Evolutionary conservation across 805 yeast genomes (phyloP), one percentile per base, ranked within the genome.

Genomic region (Yarrowia sp.): DNA sequence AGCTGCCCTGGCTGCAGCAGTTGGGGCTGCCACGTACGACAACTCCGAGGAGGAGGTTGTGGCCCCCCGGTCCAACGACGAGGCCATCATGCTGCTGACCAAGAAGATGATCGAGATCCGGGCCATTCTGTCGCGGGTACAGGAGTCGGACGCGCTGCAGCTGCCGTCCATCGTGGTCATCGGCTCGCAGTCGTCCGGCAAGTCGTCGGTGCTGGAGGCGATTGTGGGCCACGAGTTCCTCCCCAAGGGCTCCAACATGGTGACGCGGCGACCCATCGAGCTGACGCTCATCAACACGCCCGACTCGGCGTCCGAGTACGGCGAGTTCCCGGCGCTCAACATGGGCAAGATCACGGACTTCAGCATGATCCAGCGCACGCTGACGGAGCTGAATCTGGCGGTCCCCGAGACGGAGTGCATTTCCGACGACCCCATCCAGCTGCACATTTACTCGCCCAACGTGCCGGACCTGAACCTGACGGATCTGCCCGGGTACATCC

Each of bases 171-270:
- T 95, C 70, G 98, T 95, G 32, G 99, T 95, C 2, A 85, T 95
- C 67, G 99, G 99, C 0, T 93, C 98, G 1, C 99, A 95, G 78
- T 89, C 96, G 8, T 90, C 97, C 46, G 99, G 99, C 49, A 95
- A 95, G 75, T 91, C 98, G 0, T 93, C 98, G 0, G 99, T 95
- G 1, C 81, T 95, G 54, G 99, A 95, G 75, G 85, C 97, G 7
- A 89, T 95, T 66, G 99, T 95, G 5, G 99, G 99, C n/a, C 96
- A 90, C 70, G 98, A 95, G 74, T 95, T 95, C 70, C 78, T 95
- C 66, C 99, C 99, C 36, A 95, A 95, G 75, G 99, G 99, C 33
- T 85, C 90, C 44, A 95, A 96, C 73, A 96, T 95, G 99, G 99
- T 96, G 35, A 95, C 99, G 0, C 84, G 98, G 75, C 83, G 99